Base-by-base conservation (phyloP, 768 basidiomycete genomes). In the Leucogyrophana mollusca region DNA sequence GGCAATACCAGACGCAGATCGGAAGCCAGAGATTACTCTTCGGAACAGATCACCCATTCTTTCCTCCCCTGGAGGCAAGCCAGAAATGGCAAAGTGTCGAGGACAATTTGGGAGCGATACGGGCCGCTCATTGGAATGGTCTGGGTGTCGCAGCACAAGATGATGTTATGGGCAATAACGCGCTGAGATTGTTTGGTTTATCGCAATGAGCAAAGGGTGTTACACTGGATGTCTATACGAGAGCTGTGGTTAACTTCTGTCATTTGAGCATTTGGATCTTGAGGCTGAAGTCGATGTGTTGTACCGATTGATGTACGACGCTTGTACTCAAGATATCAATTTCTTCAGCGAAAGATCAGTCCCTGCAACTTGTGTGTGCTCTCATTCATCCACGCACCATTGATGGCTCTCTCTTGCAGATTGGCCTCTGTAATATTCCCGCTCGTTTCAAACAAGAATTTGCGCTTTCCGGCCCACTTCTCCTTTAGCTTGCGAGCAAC, bases 311-410 rank as follows among this genome's bases (percentile, higher is more conserved):
- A 56, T 94, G 93, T 20, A 94, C 89, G 8, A 75, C 79, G 50
- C 90, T 94, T 34, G 92, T 94, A 70, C 94, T 89, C 65, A 96
- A 57, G 58, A 98, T 94, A 64, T 99, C 96, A 56, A 99, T 86
- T 60, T 93, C 94, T 94, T 30, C 7, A 30, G 27, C 27, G 27
- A 30, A 30, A 30, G 6, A 30, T 30, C 27, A 14, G 40, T 14
- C 17, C 34, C 7, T 54, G 14, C 43, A 21, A 32, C 22, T 5
- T 13, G 27, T 30, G 27, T 30, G 27, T 13, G 13, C 7, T 6
- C 27, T 30, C 5, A 24, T 22, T 17, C 3, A 11, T 50, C n/a
- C 10, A 65, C 81, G 57, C 53, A 93, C 94, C 92, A 47, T 88
- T 83, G 53, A 90, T 85, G 7, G 92, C 83, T 46, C 90, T 73